Evolutionary conservation across 2,329 filamentous ascomycete species (phyloP).

Genomic region (Aspergillus sp.): DNA sequence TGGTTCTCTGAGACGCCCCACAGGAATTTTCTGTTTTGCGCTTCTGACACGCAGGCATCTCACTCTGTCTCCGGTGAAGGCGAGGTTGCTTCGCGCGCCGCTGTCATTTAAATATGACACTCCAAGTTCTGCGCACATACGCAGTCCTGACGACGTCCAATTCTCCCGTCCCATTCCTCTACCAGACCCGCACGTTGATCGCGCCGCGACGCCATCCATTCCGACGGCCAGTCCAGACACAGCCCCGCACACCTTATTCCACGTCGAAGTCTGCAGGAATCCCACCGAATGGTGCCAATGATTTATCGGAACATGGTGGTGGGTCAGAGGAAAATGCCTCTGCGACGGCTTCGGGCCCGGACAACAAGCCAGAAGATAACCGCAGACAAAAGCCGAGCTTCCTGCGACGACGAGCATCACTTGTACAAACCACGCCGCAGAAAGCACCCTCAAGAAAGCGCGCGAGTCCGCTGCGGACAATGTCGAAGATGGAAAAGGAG

Average conservation of each 20-base stretch:
- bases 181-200: slow-evolving; percentile 57
- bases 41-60: too few relatives aligned
- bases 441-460: neutral
- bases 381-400: too few relatives aligned
- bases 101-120: slow-evolving; percentile 15
- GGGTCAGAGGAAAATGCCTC: too few relatives aligned
- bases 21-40: too few relatives aligned
- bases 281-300: too few relatives aligned
- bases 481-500: slow-evolving; percentile 14
- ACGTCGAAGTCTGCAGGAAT: slow-evolving; percentile 4
- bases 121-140: slow-evolving; percentile 23
- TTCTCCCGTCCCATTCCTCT: slow-evolving; percentile 56
- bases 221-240: slow-evolving; percentile 4
- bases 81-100: neutral
- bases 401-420: slow-evolving; percentile 9
- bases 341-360: neutral
- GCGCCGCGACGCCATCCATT: slow-evolving; percentile 6
- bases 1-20: too few relatives aligned
- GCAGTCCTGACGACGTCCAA: slow-evolving; percentile 15
- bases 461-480: slow-evolving; percentile 5
- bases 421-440: slow-evolving; percentile 1
- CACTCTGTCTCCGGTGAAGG: too few relatives aligned
- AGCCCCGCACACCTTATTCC: slow-evolving; percentile 11
- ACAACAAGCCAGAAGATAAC: too few relatives aligned
- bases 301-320: too few relatives aligned